phyloP scores from a whole-genome alignment of 169 alveolate species.

The Eimeria brunetti region DNA sequence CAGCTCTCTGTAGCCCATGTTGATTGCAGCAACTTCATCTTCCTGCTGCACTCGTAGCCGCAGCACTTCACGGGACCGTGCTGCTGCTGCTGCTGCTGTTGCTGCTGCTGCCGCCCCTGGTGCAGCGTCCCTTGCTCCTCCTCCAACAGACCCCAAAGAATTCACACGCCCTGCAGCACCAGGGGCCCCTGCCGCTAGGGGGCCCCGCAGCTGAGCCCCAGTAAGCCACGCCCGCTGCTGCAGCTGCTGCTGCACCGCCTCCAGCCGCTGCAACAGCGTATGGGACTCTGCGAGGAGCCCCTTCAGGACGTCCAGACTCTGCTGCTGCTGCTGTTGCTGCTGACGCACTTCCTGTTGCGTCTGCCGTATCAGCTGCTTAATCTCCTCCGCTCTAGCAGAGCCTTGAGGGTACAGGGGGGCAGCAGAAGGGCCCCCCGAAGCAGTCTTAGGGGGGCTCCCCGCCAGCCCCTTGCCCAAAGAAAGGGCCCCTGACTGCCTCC shows the following conservation, averaged over 20 bases:
- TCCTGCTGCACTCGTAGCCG: conserved; percentile 24
- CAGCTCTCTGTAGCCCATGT: neutral
- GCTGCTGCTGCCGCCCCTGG: neutral
- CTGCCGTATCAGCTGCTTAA: conserved; percentile 7
- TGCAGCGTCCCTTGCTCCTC: neutral
- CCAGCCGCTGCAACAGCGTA: neutral
- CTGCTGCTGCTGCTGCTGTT: neutral
- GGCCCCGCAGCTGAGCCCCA: conserved; percentile 10
- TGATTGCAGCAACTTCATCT: conserved; percentile 10
- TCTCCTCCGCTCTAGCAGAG: neutral
- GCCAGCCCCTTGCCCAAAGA: neutral
- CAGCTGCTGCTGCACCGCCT: conserved; percentile 35
- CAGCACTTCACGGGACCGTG: neutral
- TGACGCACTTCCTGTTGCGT: neutral
- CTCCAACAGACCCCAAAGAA: neutral
- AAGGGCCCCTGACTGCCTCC: neutral
- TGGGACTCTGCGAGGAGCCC: neutral
- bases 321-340: conserved; percentile 19
- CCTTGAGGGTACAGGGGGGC: neutral
- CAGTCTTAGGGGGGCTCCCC: neutral
- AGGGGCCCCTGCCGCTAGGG: neutral
- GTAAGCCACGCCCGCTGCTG: conserved; percentile 13
- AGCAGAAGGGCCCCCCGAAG: neutral
- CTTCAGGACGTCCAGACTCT: neutral
- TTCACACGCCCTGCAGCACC: neutral